Evolutionary conservation across 163 green algal species (phyloP).

Genomic region (Prototheca cutis): DNA sequence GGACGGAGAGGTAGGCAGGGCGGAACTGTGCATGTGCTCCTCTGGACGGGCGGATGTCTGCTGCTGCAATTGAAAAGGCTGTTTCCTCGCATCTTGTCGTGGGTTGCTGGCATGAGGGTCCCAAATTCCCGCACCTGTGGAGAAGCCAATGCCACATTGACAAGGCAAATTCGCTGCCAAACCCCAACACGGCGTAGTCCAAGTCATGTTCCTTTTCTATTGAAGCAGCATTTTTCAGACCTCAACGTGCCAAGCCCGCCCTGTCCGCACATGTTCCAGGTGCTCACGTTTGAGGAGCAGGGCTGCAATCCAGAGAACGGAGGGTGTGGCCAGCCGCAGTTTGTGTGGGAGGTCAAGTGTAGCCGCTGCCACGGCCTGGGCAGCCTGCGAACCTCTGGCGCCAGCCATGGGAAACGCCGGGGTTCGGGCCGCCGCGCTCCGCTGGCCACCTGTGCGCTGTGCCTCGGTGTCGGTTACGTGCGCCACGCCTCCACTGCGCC

Average conservation of each 20-base stretch:
- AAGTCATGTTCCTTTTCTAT: too few species aligned
- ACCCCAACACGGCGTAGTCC: too few species aligned
- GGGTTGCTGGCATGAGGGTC: too few species aligned
- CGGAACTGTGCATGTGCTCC: too few species aligned
- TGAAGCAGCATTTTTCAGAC: too few species aligned
- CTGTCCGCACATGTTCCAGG: not conserved
- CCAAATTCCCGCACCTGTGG: too few species aligned
- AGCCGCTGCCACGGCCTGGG: not conserved
- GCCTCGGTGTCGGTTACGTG: slow-evolving; percentile 7
- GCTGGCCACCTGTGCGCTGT: slow-evolving; percentile 3
- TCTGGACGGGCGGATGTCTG: too few species aligned
- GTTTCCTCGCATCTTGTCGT: too few species aligned
- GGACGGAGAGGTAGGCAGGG: slow-evolving; percentile 3
- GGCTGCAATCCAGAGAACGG: slow-evolving; percentile 2
- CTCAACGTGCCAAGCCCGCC: too few species aligned
- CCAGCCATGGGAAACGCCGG: not conserved
- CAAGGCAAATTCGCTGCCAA: too few species aligned
- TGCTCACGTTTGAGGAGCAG: not conserved
- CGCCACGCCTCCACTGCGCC: slow-evolving; percentile 6
- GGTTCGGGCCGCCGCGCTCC: not conserved
- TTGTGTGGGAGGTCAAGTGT: slow-evolving; percentile 19
- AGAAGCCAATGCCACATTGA: too few species aligned
- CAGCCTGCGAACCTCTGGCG: not conserved
- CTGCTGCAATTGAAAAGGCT: too few species aligned
- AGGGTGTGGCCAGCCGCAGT: not conserved